Evolutionary conservation across 441 rosid genomes (phyloP).

Genomic region (Aleurites moluccanus): DNA sequence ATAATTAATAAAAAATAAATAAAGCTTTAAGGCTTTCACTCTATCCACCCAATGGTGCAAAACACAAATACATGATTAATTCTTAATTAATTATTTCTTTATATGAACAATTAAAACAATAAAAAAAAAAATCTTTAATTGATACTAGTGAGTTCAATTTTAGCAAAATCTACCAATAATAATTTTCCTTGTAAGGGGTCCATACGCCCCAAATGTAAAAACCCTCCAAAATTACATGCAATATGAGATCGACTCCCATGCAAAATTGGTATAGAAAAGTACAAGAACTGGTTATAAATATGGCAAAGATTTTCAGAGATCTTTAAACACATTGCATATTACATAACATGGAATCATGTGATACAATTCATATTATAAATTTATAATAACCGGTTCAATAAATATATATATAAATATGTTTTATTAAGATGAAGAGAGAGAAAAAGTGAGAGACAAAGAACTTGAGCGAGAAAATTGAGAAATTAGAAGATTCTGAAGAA

Average conservation of each 20-base stretch:
- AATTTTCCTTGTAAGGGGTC: not conserved
- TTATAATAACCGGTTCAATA: not conserved
- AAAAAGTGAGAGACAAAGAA: not conserved
- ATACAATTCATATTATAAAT: not conserved
- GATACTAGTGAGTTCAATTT: not conserved
- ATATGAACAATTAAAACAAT: not conserved
- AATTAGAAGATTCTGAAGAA: conserved; percentile 23
- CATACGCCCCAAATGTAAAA: not conserved
- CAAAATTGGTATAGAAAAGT: not conserved
- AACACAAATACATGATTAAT: no score
- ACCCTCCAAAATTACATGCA: conserved; percentile 2
- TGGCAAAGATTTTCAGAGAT: conserved; percentile 36
- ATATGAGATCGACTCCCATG: not conserved
- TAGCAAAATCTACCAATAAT: conserved; percentile 5
- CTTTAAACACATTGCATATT: not conserved
- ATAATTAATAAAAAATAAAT: no score
- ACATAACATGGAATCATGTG: not conserved
- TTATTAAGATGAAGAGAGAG: not conserved
- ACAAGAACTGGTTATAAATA: conserved; percentile 23
- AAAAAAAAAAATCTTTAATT: no score
- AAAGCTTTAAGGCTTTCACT: no score
- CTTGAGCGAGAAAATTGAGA: conserved; percentile 3
- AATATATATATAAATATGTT: no score
- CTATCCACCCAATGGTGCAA: no score
- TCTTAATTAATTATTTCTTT: not conserved